Base-by-base conservation (phyloP, 805 yeast genomes). In the Phaffomyces thermotolerans region DNA sequence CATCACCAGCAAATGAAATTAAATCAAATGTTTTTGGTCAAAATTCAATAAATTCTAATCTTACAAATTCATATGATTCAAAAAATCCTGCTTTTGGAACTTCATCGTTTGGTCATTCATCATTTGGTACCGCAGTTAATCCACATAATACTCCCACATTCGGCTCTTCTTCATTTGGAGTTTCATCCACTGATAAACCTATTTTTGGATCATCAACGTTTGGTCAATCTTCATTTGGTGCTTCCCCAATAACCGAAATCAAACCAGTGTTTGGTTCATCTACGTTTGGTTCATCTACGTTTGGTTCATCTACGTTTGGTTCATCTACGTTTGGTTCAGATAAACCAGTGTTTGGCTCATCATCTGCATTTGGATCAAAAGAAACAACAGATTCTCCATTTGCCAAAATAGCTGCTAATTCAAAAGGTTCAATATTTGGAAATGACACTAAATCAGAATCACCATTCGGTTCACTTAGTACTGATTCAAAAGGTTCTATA, bases 231-330 rank as follows among this genome's bases (percentile, higher is more conserved):
- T 20, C 56, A 8, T 53, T 54, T 40, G 57, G 42, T 18, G 18
- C 41, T 17, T 34, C 38, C n/a, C 5, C n/a, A 32, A 48, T 49
- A 30, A 30, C 33, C 8, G 17, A n/a, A 6, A 30, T 2, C 2
- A 38, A 49, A 22, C 48, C 64, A 13, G 40, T 54, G 8, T 62
- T 59, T 44, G 67, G 63, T 13, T 24, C 38, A 24, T 25, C 32
- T 12, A 10, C 22, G 4, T 27, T 13, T 27, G 30, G 13, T 27
- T 9, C 7, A 4, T 3, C 4, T 3, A 37, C 55, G 6, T 62
- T 59, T 44, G 67, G 63, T 14, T 36, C 38, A 24, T 36, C 38
- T n/a, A n/a, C n/a, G 8, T 62, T 59, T 44, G 67, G 63, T 13
- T 24, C 38, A 24, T 25, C 32, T 12, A 10, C 22, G 4, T 27